phyloP scores from a whole-genome alignment of 495 filamentous ascomycete genomes.

The Cenococcum geophilum region DNA sequence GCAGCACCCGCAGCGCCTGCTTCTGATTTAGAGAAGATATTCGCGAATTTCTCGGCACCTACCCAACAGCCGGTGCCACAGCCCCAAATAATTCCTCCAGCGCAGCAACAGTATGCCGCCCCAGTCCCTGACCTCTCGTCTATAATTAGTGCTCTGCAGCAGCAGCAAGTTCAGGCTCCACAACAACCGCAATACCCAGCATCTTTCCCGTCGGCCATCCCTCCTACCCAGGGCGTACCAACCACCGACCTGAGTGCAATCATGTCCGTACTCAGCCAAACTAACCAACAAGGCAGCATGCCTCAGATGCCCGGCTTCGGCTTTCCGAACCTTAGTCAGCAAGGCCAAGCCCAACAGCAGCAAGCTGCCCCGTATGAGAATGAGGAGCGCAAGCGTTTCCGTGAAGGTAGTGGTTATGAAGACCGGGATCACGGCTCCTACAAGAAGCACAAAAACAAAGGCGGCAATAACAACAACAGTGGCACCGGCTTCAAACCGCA shows the following conservation, averaged over 20 bases:
- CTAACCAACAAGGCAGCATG: not conserved
- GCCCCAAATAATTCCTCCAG: not conserved
- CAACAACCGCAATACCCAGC: constrained; percentile 1
- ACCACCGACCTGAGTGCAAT: constrained; percentile 4
- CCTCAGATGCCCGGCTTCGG: constrained; percentile 9
- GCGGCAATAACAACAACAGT: not conserved
- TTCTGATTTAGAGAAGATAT: constrained; percentile 44
- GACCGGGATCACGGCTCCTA: not conserved
- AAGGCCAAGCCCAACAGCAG: constrained; percentile 2
- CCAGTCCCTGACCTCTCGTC: constrained; percentile 11
- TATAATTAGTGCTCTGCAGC: constrained; percentile 15
- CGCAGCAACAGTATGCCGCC: not conserved
- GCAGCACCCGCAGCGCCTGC: constrained; percentile 30
- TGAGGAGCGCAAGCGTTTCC: constrained; percentile 9
- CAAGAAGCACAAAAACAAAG: constrained; percentile 6
- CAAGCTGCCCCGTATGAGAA: constrained; percentile 5
- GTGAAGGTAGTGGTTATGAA: not conserved
- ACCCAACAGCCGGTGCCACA: constrained; percentile 10
- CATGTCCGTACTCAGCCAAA: not conserved
- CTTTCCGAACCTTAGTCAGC: no score
- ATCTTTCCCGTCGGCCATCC: not conserved
- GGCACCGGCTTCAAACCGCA: constrained; percentile 12
- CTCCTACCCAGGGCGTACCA: not conserved
- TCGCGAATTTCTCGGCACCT: constrained; percentile 44
- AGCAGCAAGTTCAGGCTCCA: constrained; percentile 3